Base-by-base conservation (phyloP, 2,329 filamentous ascomycete species). In the Aspergillus quadrilineatus region DNA sequence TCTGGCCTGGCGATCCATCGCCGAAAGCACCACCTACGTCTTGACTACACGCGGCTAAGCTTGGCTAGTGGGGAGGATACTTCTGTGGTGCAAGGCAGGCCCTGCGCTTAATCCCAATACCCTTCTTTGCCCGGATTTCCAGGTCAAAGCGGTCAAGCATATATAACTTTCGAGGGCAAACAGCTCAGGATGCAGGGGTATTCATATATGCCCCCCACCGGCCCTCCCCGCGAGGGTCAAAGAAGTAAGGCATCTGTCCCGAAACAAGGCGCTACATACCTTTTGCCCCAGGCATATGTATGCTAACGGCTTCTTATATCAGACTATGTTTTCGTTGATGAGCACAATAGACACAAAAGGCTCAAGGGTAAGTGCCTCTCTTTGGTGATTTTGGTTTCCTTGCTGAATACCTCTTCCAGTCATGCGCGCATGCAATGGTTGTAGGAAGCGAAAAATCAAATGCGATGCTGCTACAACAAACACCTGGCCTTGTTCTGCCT, bases 251-350 rank as follows among this genome's bases (percentile, higher is more conserved):
- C 10, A 15, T 30, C 36, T 36, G 7, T 17, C 12, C 12, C 15
- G 30, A 34, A 10, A 34, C 1, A 10, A 34, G 10, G 30, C 6
- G 30, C 30, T 34, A 10, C 30, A 34, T 34, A 34, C 4, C 32
- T 8, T 34, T 34, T 34, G 7, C 7, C 32, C 7, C 4, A 34
- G 7, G 10, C 32, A 34, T 22, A 34, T 7, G 10, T 34, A 34
- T 12, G 30, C 58, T 61, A 52, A 63, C 60, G 29, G 43, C 51
- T 46, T 41, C 51, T 50, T 22, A 45, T 57, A 58, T 45, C 67
- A 96, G 92, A 97, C 74, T 97, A 97, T 89, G 94, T 97, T 67
- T 97, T 97, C 71, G 94, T 97, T 56, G 93, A 97, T 75, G 93
- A 97, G 75, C 94, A 97, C 76, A 97, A 97, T 79, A 89, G 94